Evolutionary conservation across 352 stramenopile species (phyloP).

Genomic region (Discostella stelligera): DNA sequence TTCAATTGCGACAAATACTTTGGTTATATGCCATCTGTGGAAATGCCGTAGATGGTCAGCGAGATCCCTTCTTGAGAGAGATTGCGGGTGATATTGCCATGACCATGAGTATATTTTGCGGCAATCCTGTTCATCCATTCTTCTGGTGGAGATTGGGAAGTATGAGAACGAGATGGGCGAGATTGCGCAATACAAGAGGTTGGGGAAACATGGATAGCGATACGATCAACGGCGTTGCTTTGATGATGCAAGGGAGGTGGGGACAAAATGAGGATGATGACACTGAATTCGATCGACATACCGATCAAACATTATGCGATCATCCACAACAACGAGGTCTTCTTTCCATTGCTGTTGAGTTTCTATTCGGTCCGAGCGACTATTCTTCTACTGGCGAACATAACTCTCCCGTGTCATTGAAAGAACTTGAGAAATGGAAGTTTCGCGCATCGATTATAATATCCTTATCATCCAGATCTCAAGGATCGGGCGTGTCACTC

Average conservation of each 20-base stretch:
- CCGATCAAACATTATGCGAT: not conserved
- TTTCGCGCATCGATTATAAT: conserved; percentile 62
- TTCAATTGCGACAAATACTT: conserved; percentile 69
- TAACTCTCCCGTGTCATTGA: conserved; percentile 11
- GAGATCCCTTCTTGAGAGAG: conserved; percentile 73
- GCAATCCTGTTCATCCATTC: conserved; percentile 57
- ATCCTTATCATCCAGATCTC: conserved; percentile 32
- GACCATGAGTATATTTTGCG: conserved; percentile 64
- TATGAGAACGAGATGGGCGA: conserved; percentile 41
- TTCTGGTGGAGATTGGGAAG: conserved; percentile 62
- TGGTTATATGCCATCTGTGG: conserved; percentile 78
- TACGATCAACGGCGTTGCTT: conserved; percentile 20
- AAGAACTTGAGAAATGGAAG: conserved; percentile 66
- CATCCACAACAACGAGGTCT: conserved; percentile 53
- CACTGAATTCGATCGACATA: conserved; percentile 17
- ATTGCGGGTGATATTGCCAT: conserved; percentile 67
- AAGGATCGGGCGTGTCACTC: conserved; percentile 46
- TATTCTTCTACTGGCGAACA: not conserved
- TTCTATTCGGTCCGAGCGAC: conserved; percentile 70
- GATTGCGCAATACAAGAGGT: conserved; percentile 8
- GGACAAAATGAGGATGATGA: conserved; percentile 26
- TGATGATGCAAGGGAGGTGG: conserved; percentile 40
- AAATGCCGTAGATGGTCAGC: conserved; percentile 25
- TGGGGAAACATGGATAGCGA: conserved; percentile 19
- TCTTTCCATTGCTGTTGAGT: conserved; percentile 70